phyloP scores from a whole-genome alignment of 805 yeast genomes.

The Myxozyma monticola region DNA sequence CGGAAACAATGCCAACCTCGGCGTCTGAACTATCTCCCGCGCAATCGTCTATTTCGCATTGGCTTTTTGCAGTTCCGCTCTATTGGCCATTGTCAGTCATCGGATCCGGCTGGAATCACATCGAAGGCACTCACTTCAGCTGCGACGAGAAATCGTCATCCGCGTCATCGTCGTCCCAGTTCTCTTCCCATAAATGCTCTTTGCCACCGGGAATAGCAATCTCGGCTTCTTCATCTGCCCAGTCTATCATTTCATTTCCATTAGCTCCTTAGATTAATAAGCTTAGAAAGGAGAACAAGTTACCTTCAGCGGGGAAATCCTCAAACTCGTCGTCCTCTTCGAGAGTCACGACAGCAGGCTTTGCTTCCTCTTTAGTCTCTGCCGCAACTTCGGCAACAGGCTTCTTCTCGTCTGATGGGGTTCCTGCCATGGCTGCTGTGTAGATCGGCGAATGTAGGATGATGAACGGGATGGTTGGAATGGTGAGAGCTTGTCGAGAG shows the following conservation, averaged over 20 bases:
- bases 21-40: too few species aligned
- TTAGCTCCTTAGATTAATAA: not conserved
- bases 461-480: not conserved
- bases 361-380: constrained; percentile 9
- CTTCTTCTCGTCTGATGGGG: constrained; percentile 3
- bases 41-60: too few species aligned
- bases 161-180: constrained; percentile 91
- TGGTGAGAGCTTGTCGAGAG: too few species aligned
- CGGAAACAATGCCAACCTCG: too few species aligned
- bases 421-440: not conserved
- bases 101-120: too few species aligned
- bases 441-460: not conserved
- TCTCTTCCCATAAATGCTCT: constrained; percentile 86
- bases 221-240: constrained; percentile 63
- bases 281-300: not conserved
- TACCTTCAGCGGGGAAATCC: constrained; percentile 86
- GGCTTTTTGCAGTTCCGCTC: too few species aligned
- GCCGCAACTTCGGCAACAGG: not conserved
- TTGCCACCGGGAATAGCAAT: constrained; percentile 46
- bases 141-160: constrained; percentile 83
- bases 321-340: constrained; percentile 98
- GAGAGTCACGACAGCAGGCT: constrained; percentile 57
- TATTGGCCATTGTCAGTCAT: too few species aligned
- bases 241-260: constrained; percentile 44
- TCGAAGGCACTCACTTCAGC: constrained; percentile 53